Evolutionary conservation across 163 green algal genomes (phyloP), one percentile per base, ranked within the genome.

Genomic region (Scenedesmus sp.): DNA sequence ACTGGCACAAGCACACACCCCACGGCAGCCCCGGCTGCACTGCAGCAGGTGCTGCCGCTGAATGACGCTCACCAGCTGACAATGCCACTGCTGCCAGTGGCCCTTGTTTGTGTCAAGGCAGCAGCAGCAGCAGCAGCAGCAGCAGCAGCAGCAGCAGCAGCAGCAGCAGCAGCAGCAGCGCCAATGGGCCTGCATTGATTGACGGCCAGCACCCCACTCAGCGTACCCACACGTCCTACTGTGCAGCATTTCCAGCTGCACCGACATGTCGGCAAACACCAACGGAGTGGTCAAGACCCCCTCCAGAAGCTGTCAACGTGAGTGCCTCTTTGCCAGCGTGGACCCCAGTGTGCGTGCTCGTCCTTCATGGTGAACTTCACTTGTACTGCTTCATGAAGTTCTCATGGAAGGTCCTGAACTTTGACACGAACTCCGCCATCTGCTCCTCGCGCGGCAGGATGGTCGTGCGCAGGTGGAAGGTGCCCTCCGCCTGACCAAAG

Each of bases 381-480:
- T 90, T 90, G 68, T 90, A 90, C 68, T 90, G 22, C 68, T 83
- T 83, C 68, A 90, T 72, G 85, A 90, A 90, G 43, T 12, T 42
- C 85, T 90, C 89, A 82, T 96, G 94, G 94, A 96, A 96, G 61
- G 83, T 86, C 86, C 92, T 88, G 88, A 97, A 97, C 87, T 95
- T 94, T n/a, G 93, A 30, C 81, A 97, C 96, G 89, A 98, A 98
- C 30, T 89, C 86, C 6, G 92, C 88, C 93, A 98, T 97, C 33
- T 97, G 94, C 88, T 98, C 96, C 94, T 98, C 97, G 10, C 93
- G 93, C 0, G 97, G 97, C 85, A 99, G 94, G 91, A 99, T 98
- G 83, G 97, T 99, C 26, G 97, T 99, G 44, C 97, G 94, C 92
- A 98, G 93, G 93, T 99, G 97, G 94, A 97, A 98, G 4, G 97